Percentiles rank a stretch among this genome's conserved stretches.
Evolutionary conservation across 148 eudicot genomes (phyloP).

Genomic region (Amaranthus cruentus): DNA sequence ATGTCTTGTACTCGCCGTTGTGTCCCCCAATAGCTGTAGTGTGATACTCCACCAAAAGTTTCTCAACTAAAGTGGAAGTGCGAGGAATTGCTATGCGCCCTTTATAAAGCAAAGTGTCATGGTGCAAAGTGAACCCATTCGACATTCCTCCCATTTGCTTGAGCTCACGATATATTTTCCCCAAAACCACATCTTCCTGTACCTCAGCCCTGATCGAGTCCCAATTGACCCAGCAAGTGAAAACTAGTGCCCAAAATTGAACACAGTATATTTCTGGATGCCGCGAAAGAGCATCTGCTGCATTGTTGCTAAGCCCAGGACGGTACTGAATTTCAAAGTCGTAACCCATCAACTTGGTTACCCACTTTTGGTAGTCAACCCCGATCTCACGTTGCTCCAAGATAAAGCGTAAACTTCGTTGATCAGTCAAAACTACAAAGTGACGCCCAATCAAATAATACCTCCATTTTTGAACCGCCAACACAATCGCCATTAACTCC

Average conservation of each 20-base stretch:
- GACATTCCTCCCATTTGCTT: no score
- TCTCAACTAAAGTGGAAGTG: neutral
- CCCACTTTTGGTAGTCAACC: neutral
- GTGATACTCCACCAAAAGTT: neutral
- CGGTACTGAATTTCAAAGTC: neutral
- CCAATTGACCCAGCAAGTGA: neutral
- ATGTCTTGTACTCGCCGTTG: neutral
- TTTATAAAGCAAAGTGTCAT: neutral
- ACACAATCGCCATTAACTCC: no score
- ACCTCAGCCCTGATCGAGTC: neutral
- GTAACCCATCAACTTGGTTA: neutral
- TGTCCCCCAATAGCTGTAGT: neutral
- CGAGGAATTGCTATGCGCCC: neutral
- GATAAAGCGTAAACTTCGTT: neutral
- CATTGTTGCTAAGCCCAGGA: no score
- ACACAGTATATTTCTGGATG: neutral
- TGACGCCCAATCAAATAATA: neutral
- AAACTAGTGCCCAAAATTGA: neutral
- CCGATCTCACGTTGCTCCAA: neutral
- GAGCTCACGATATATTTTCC: no score
- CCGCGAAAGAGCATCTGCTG: neutral
- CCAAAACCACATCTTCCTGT: no score
- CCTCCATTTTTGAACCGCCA: neutral
- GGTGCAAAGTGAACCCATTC: neutral
- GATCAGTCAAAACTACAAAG: neutral